Evolutionary conservation across 148 eudicot genomes (phyloP).

Genomic region (Rhododendron williamsianum): DNA sequence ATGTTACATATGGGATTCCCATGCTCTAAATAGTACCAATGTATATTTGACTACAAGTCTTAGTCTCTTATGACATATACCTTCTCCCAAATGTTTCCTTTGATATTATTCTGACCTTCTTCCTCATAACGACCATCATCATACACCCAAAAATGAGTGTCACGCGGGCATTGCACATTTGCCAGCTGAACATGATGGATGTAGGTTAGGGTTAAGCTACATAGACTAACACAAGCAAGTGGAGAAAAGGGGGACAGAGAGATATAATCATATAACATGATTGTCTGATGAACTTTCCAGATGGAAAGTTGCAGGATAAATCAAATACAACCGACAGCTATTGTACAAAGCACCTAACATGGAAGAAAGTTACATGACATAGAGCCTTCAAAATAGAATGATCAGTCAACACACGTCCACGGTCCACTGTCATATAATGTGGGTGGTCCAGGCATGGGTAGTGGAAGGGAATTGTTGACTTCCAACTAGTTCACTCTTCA

Average conservation of each 20-base stretch:
- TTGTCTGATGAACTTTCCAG: neutral
- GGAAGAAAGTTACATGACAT: neutral
- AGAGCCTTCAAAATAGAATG: neutral
- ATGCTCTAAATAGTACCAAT: neutral
- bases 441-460: neutral
- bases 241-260: neutral
- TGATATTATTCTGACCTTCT: slow-evolving; percentile 96
- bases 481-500: neutral
- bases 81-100: slow-evolving; percentile 99
- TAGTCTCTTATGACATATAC: slow-evolving; percentile 24
- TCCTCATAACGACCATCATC: slow-evolving; percentile 99
- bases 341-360: neutral
- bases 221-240: neutral
- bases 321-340: neutral
- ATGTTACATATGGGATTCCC: slow-evolving; percentile 13
- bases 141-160: slow-evolving; percentile 99
- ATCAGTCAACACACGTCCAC: neutral
- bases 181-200: slow-evolving; percentile 53
- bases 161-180: slow-evolving; percentile 96
- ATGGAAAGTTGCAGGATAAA: neutral
- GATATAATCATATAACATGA: neutral
- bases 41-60: neutral
- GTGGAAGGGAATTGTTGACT: neutral
- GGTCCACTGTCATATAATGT: neutral
- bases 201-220: slow-evolving; percentile 3